These are phyloP conservation scores for Chiua virens DNA, from an alignment of 768 basidiomycete genomes.

Conservation along the genomic window DNA sequence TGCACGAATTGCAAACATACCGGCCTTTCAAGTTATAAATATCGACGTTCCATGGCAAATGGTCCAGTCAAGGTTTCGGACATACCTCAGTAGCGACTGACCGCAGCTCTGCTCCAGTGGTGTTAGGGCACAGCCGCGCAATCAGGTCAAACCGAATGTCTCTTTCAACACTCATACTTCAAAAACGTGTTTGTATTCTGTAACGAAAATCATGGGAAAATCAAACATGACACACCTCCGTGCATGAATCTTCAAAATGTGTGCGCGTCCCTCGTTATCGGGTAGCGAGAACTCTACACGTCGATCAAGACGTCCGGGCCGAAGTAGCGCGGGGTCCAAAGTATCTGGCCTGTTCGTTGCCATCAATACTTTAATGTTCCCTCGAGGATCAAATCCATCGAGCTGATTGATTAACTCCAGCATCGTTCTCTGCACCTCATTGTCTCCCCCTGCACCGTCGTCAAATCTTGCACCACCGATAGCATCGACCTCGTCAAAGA, in stretches of 20 bases:
- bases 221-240: conserved; percentile 60
- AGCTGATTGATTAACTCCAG: conserved; percentile 98
- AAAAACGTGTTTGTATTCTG: neutral
- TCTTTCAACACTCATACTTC: conserved; percentile 94
- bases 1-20: conserved; percentile 99
- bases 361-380: conserved; percentile 99
- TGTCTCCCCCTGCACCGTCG: conserved; percentile 98
- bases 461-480: conserved; percentile 98
- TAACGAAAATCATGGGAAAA: neutral
- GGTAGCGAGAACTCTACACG: conserved; percentile 96
- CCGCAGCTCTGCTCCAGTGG: conserved; percentile 96
- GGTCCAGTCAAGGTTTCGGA: neutral
- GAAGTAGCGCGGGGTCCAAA: conserved; percentile 91
- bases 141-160: conserved; percentile 98
- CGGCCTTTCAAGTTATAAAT: conserved; percentile 77
- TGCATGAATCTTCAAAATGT: conserved; percentile 96
- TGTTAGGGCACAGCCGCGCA: conserved; percentile 94
- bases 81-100: conserved; percentile 94
- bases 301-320: conserved; percentile 94
- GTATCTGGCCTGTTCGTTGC: conserved; percentile 99
- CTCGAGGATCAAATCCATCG: conserved; percentile 97
- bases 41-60: conserved; percentile 62
- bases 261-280: conserved; percentile 93
- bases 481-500: conserved; percentile 98
- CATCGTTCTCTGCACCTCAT: conserved; percentile 99